These are phyloP conservation scores for Xerocomellus intermedius DNA, from an alignment of 768 basidiomycete genomes.

Conservation along the genomic window DNA sequence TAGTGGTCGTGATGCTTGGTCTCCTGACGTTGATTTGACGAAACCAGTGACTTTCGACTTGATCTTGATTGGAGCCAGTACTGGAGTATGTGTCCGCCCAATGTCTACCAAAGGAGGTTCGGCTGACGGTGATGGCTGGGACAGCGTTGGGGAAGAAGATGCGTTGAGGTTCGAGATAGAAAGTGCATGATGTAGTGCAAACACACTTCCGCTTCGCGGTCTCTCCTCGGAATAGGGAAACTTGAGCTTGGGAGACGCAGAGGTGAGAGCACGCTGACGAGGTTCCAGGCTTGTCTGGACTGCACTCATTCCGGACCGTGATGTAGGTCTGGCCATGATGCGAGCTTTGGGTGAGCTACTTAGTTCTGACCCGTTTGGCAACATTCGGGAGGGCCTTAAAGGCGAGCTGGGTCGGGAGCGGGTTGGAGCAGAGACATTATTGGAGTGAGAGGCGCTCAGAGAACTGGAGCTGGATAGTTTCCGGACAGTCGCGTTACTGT, in stretches of 20 bases:
- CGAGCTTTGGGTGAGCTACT: conserved; percentile 27
- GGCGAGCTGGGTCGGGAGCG: conserved; percentile 43
- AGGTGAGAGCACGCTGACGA: conserved; percentile 33
- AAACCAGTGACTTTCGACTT: conserved; percentile 61
- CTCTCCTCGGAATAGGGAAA: conserved; percentile 33
- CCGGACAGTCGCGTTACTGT: conserved; percentile 46
- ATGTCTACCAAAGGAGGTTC: conserved; percentile 13
- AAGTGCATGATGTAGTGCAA: conserved; percentile 25
- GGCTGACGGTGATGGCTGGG: conserved; percentile 16
- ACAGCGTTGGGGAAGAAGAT: conserved; percentile 11
- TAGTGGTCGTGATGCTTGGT: conserved; percentile 42
- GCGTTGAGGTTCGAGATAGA: conserved; percentile 22
- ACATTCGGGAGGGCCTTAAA: conserved; percentile 36
- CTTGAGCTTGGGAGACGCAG: conserved; percentile 22
- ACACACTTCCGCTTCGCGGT: conserved; percentile 32
- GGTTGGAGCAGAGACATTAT: conserved; percentile 37
- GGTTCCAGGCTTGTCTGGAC: conserved; percentile 19
- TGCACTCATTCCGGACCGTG: conserved; percentile 18
- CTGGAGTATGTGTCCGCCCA: conserved; percentile 13
- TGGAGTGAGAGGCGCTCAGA: conserved; percentile 10
- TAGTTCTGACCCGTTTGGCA: conserved; percentile 32
- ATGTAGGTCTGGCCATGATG: conserved; percentile 30
- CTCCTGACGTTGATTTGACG: conserved; percentile 33
- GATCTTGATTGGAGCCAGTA: conserved; percentile 39
- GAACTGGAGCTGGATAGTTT: conserved; percentile 26